Evolutionary conservation across 352 stramenopile species (phyloP).

Genomic region (Phytophthora megakarya): DNA sequence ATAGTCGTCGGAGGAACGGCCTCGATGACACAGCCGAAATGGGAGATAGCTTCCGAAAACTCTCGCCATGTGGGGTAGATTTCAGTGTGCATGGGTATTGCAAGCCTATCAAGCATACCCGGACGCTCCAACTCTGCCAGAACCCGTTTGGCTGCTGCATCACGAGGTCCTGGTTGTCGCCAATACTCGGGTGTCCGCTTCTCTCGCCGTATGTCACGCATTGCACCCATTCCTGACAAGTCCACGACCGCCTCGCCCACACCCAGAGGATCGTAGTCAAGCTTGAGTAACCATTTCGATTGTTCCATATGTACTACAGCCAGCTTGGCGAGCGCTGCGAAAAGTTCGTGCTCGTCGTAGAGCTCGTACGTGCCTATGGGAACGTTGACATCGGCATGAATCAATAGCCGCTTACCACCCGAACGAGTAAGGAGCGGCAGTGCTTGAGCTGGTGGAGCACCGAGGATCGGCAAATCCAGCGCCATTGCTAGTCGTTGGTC

Average conservation of each 20-base stretch:
- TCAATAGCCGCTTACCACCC: slow-evolving; percentile 80
- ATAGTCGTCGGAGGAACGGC: slow-evolving; percentile 44
- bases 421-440: slow-evolving; percentile 76
- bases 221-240: slow-evolving; percentile 53
- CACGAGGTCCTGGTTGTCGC: slow-evolving; percentile 64
- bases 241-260: slow-evolving; percentile 72
- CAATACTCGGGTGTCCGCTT: slow-evolving; percentile 71
- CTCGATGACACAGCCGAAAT: slow-evolving; percentile 85
- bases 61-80: slow-evolving; percentile 67
- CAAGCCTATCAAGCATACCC: slow-evolving; percentile 34
- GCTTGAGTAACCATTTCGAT: slow-evolving; percentile 74
- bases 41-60: slow-evolving; percentile 59
- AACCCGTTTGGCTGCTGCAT: slow-evolving; percentile 59
- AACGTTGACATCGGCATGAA: slow-evolving; percentile 86
- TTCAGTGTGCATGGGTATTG: slow-evolving; percentile 42
- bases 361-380: slow-evolving; percentile 88
- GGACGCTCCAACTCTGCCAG: slow-evolving; percentile 62
- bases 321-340: slow-evolving; percentile 84
- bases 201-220: slow-evolving; percentile 70
- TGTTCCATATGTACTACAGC: slow-evolving; percentile 85
- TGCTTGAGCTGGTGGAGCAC: slow-evolving; percentile 48
- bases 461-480: slow-evolving; percentile 81
- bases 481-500: slow-evolving; percentile 81
- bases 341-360: slow-evolving; percentile 88
- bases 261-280: slow-evolving; percentile 81